phyloP scores from a whole-genome alignment of 1,284 basidiomycete genomes.

The Malassezia obtusa region DNA sequence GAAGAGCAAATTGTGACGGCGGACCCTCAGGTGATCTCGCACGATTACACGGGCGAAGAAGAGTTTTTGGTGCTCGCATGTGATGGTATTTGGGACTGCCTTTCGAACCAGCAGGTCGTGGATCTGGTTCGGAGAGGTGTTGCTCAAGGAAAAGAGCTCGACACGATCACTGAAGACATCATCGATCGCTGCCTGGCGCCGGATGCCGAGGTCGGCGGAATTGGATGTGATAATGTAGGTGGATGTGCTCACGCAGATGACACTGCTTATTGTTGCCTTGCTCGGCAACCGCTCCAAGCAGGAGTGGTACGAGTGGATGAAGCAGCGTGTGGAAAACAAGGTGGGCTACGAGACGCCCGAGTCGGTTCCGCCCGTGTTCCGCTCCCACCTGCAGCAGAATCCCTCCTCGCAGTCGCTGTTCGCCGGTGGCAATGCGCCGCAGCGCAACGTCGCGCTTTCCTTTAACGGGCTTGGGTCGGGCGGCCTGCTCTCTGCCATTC shows the following conservation, averaged over 20 bases:
- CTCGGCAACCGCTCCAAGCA: slow-evolving; percentile 75
- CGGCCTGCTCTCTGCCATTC: slow-evolving; percentile 39
- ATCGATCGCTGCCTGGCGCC: slow-evolving; percentile 91
- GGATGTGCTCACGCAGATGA: slow-evolving; percentile 57
- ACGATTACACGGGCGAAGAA: slow-evolving; percentile 69
- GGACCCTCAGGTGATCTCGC: slow-evolving; percentile 78
- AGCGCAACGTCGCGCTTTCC: slow-evolving; percentile 15
- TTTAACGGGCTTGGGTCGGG: slow-evolving; percentile 25
- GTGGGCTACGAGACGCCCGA: slow-evolving; percentile 64
- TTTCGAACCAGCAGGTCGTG: slow-evolving; percentile 83
- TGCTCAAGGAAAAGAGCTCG: slow-evolving; percentile 67
- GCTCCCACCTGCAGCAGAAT: slow-evolving; percentile 5
- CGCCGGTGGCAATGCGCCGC: slow-evolving; percentile 1
- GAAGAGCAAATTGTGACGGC: slow-evolving; percentile 93
- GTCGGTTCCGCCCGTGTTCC: slow-evolving; percentile 49
- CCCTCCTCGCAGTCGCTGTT: slow-evolving; percentile 51
- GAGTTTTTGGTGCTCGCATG: slow-evolving; percentile 94
- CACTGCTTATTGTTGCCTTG: slow-evolving; percentile 78
- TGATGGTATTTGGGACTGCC: slow-evolving; percentile 98
- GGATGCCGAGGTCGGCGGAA: slow-evolving; percentile 81
- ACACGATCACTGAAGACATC: slow-evolving; percentile 75
- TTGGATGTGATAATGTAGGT: slow-evolving; percentile 79
- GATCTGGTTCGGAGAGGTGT: slow-evolving; percentile 78
- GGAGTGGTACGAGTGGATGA: slow-evolving; percentile 88
- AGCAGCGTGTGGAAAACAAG: slow-evolving; percentile 66